Evolutionary conservation across 345 rosid genomes (phyloP), one percentile per base, ranked within the genome.

Genomic region (Bruguiera sexangula): DNA sequence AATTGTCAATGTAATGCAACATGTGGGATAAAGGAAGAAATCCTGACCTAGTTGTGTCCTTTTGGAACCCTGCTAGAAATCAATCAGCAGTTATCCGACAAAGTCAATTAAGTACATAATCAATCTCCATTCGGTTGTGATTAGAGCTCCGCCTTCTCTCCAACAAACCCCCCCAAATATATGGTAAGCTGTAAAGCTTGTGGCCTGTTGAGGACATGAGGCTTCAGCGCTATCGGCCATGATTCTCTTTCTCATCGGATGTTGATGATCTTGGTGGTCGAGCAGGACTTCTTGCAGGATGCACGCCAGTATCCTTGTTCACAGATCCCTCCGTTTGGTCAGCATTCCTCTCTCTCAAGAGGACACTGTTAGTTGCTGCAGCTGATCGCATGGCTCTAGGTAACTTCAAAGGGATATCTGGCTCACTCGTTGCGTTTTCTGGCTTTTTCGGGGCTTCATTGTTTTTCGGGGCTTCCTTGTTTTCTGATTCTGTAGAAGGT

Each of bases 171-270:
- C 20, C 46, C 3, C 26, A n/a, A 20, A 65, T 22, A 31, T 6
- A 24, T 26, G 26, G n/a, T 54, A 6, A 36, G 11, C 24, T 34
- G 20, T 5, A 58, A 24, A 26, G 24, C 19, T 4, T 67, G 54
- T 67, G 0, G 20, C 29, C 26, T 3, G 53, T 27, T 56, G 18
- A 24, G 50, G 70, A 55, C 3, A 37, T 26, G 29, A 8, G 32
- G 29, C 24, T 21, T 55, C 18, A 56, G 26, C 48, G 68, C 65
- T 54, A 77, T 15, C 67, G 67, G 63, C 74, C 62, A 31, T 64
- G 65, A 80, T 92, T 95, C 81, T 88, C 99, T 79, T 95, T 95
- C 81, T 85, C 94, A 55, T 89, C 90, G 18, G 90, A 68, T 58
- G 79, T 62, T 85, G 60, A 56, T 24, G 60, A 43, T 43, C 75